Conservation (phyloP, 192 early-diverging fungal genomes). For the Entomortierella beljakovae region DNA sequence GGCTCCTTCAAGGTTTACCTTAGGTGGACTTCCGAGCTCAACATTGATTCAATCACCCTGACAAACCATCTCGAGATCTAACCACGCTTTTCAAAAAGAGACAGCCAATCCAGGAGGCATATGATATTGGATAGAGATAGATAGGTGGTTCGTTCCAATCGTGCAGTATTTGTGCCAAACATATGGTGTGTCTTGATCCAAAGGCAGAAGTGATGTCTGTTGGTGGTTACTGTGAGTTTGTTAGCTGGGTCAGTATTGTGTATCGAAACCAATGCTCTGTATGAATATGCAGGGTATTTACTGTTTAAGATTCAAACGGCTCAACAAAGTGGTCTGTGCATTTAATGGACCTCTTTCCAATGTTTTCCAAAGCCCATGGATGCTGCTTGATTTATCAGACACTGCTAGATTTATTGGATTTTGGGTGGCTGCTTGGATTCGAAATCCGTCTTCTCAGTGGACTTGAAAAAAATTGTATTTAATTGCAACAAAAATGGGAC, state of each 20-base stretch:
- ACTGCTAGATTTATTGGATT: too few species aligned
- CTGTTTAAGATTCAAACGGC: background rate
- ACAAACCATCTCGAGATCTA: background rate
- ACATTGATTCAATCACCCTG: background rate
- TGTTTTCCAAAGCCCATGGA: too few species aligned
- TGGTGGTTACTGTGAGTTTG: background rate
- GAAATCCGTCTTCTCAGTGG: too few species aligned
- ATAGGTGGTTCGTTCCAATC: background rate
- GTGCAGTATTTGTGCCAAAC: background rate
- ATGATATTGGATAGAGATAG: background rate
- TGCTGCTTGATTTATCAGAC: too few species aligned
- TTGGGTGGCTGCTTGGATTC: too few species aligned
- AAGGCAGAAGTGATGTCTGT: background rate
- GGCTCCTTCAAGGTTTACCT: too few species aligned
- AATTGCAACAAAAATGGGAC: too few species aligned
- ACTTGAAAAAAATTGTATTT: too few species aligned
- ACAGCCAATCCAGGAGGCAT: background rate
- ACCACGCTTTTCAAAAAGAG: background rate
- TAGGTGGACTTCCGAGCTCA: background rate
- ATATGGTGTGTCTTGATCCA: background rate
- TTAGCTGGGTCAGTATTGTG: background rate
- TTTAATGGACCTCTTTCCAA: background rate
- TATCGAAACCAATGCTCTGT: background rate
- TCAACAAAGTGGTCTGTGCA: background rate
- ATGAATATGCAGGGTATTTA: background rate